Percentiles rank a stretch among this genome's conserved stretches.
Evolutionary conservation across 257 asterid genomes (phyloP).

Genomic region (Solanum paucissectum): DNA sequence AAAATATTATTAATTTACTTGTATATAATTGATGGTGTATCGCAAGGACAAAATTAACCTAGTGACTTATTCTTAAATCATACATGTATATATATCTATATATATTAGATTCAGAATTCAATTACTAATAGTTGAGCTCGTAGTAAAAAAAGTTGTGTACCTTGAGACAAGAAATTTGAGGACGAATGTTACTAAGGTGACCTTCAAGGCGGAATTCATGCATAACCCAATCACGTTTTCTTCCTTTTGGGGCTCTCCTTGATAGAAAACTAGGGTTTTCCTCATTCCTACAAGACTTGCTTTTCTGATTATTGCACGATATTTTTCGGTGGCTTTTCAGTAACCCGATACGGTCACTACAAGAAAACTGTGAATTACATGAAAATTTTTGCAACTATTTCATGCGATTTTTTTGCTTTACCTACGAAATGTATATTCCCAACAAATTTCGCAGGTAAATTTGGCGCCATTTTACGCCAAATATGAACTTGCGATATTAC

Average conservation of each 20-base stretch:
- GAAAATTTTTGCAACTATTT: too few relatives aligned
- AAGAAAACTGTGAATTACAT: too few relatives aligned
- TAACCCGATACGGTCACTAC: slow-evolving; percentile 50
- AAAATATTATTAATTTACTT: too few relatives aligned
- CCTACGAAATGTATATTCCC: too few relatives aligned
- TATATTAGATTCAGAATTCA: not conserved
- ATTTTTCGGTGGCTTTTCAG: slow-evolving; percentile 96
- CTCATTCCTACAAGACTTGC: slow-evolving; percentile 74
- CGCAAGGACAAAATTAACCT: too few relatives aligned
- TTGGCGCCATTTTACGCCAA: too few relatives aligned
- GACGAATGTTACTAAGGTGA: slow-evolving; percentile 17
- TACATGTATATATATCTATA: too few relatives aligned
- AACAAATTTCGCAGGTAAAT: too few relatives aligned
- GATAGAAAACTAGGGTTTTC: slow-evolving; percentile 75
- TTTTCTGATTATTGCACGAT: slow-evolving; percentile 36
- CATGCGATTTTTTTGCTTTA: too few relatives aligned
- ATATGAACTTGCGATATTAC: too few relatives aligned
- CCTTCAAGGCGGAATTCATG: slow-evolving; percentile 71
- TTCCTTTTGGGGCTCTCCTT: slow-evolving; percentile 95
- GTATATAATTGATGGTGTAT: too few relatives aligned
- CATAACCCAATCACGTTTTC: slow-evolving; percentile 85
- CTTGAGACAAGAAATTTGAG: slow-evolving; percentile 30
- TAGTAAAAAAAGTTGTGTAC: not conserved
- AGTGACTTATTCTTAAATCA: not conserved
- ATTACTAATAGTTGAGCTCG: not conserved